A percentile compares a stretch with the other conserved stretches of the same genome.
These are phyloP conservation scores for Starmerella tilneyi DNA, from an alignment of 805 yeast species.

Conservation along the genomic window DNA sequence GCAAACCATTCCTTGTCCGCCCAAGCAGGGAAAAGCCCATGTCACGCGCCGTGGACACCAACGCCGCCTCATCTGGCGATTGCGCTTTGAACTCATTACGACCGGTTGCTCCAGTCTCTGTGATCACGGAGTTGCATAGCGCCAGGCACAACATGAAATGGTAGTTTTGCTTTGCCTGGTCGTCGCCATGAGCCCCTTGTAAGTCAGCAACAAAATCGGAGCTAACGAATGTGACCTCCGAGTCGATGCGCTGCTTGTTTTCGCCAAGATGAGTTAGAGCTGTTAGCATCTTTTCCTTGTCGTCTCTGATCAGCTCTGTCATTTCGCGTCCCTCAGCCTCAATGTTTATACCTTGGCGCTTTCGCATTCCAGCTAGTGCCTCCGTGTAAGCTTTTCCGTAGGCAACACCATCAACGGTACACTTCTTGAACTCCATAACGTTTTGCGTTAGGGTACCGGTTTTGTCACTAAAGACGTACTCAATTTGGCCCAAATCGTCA, in stretches of 20 bases:
- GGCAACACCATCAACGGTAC: constrained; percentile 56
- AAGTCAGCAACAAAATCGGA: constrained; percentile 50
- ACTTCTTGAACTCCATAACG: constrained; percentile 74
- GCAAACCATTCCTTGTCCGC: constrained; percentile 43
- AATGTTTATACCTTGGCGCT: constrained; percentile 56
- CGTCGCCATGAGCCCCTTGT: constrained; percentile 32
- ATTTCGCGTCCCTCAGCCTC: constrained; percentile 42
- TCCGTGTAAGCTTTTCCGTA: constrained; percentile 75
- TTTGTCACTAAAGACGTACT: constrained; percentile 71
- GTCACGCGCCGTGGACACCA: constrained; percentile 69
- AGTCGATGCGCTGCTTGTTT: constrained; percentile 45
- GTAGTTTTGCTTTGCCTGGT: constrained; percentile 43
- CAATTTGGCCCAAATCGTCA: constrained; percentile 77
- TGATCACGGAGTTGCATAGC: constrained; percentile 67
- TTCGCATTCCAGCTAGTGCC: constrained; percentile 62
- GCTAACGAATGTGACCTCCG: constrained; percentile 57
- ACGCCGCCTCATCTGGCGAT: constrained; percentile 77
- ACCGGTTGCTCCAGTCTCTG: constrained; percentile 38
- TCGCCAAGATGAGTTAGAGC: constrained; percentile 32
- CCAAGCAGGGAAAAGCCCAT: constrained; percentile 58
- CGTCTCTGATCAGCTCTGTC: constrained; percentile 38
- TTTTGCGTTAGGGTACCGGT: constrained; percentile 80
- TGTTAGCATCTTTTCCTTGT: constrained; percentile 41
- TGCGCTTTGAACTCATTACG: constrained; percentile 61
- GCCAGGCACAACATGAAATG: constrained; percentile 63